Evolutionary conservation across 176 grass and related monocot species (phyloP), one percentile per base, ranked within the genome.

Genomic region (Melocanna baccifera): DNA sequence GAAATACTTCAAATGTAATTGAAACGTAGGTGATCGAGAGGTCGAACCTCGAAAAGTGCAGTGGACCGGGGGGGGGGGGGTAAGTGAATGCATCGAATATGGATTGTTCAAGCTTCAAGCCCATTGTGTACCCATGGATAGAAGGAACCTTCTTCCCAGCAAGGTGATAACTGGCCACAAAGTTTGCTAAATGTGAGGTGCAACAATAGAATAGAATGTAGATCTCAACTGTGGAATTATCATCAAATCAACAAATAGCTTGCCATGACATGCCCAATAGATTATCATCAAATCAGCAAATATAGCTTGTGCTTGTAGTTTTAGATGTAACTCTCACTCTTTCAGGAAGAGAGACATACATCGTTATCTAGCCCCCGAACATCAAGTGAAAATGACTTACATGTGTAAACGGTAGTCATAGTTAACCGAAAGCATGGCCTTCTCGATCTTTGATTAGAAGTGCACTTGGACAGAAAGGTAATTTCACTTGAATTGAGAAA

Each of bases 121-220:
- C 96, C 11, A 71, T 81, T 51, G 91, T 91, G 65, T 59, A 79
- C 40, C 96, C 96, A 83, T 99, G 93, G 70, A 99, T 94, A 34
- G 96, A 99, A 73, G 91, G 91, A 50, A 99, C 96, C 88, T 99
- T 99, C 87, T 94, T 99, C 81, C 94, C 89, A 68, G 96, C 93
- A 81, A 94, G 91, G 79, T 99, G 96, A 76, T 96, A 99, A 34
- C 93, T 96, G 93, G 39, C 0, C 11, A 89, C 55, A 81, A 79
- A 47, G 28, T 48, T 69, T 80, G 45, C 7, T 16, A 69, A 57
- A 69, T 69, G 4, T 90, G 59, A 87, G 43, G 16, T 15, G 1
- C 59, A 22, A 34, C 12, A 40, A 7, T 20, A 41, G 1, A 79
- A 30, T 40, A 37, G 14, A 59, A 22, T 30, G 29, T 37, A 48